These are phyloP conservation scores for Saposhnikovia divaricata DNA, from an alignment of 129 eudicot species.

Conservation along the genomic window DNA sequence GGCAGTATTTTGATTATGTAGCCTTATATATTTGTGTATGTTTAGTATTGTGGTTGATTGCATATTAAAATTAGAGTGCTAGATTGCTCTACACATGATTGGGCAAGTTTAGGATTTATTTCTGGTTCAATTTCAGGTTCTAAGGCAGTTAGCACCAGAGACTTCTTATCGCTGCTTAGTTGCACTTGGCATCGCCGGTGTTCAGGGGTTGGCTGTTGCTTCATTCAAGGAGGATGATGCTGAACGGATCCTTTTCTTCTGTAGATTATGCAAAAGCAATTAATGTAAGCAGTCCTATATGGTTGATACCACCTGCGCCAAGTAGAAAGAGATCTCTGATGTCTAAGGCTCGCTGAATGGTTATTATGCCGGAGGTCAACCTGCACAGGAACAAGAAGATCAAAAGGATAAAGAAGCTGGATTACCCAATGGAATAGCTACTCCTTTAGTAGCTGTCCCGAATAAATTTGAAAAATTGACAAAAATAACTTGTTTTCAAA, in stretches of 20 bases:
- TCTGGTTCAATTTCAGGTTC: slow-evolving; percentile 38
- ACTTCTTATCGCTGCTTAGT: slow-evolving; percentile 70
- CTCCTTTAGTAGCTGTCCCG: slow-evolving; percentile 26
- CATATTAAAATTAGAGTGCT: too few species aligned
- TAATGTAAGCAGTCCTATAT: slow-evolving; percentile 35
- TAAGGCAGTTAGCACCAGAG: slow-evolving; percentile 95
- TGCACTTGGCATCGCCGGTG: slow-evolving; percentile 85
- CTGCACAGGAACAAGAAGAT: slow-evolving; percentile 21
- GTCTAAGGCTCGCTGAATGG: slow-evolving; percentile 22
- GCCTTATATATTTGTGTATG: too few species aligned
- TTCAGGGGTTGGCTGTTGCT: slow-evolving; percentile 92
- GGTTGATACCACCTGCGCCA: slow-evolving; percentile 90
- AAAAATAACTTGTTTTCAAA: too few species aligned
- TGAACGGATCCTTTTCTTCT: slow-evolving; percentile 71
- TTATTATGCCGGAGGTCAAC: slow-evolving; percentile 7
- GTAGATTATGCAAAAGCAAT: slow-evolving; percentile 12
- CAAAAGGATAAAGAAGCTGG: slow-evolving; percentile 26
- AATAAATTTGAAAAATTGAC: too few species aligned
- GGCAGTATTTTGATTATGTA: too few species aligned
- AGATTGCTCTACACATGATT: too few species aligned
- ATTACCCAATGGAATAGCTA: slow-evolving; percentile 32
- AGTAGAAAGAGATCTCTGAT: slow-evolving; percentile 46
- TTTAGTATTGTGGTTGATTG: too few species aligned
- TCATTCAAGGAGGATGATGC: slow-evolving; percentile 95
- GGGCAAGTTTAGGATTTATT: too few species aligned